Percentiles rank a stretch among this genome's conserved stretches.
These are phyloP conservation scores for Paracoccidioides lutzii DNA, from an alignment of 2,329 filamentous ascomycete genomes.

Conservation along the genomic window DNA sequence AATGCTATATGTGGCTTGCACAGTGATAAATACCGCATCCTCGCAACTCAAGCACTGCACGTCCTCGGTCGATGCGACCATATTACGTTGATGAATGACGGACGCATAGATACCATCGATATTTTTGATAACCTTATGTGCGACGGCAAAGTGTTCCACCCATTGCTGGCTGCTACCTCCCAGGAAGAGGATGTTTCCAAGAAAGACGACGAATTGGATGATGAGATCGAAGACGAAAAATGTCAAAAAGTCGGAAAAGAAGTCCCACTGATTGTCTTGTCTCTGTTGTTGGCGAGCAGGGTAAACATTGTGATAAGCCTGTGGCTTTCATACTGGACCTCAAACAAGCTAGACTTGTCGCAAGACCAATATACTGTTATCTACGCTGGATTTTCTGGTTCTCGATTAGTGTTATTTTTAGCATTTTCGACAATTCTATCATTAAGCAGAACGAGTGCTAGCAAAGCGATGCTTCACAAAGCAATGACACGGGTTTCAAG, in stretches of 20 bases:
- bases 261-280: slow-evolving; percentile 44
- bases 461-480: slow-evolving; percentile 65
- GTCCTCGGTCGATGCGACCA: slow-evolving; percentile 82
- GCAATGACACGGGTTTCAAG: slow-evolving; percentile 64
- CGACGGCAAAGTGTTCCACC: slow-evolving; percentile 62
- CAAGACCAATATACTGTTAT: slow-evolving; percentile 57
- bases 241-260: slow-evolving; percentile 30
- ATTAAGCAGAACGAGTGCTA: slow-evolving; percentile 65
- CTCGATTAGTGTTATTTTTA: slow-evolving; percentile 66
- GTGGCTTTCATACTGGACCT: slow-evolving; percentile 93
- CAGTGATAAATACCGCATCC: slow-evolving; percentile 74
- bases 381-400: slow-evolving; percentile 57
- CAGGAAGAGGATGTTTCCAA: slow-evolving; percentile 43
- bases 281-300: slow-evolving; percentile 62
- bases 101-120: slow-evolving; percentile 69
- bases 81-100: slow-evolving; percentile 85
- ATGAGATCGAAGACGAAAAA: slow-evolving; percentile 36
- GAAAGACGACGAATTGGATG: slow-evolving; percentile 37
- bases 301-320: slow-evolving; percentile 78
- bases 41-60: slow-evolving; percentile 92
- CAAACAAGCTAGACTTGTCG: slow-evolving; percentile 54
- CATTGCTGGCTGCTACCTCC: slow-evolving; percentile 68
- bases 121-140: slow-evolving; percentile 82
- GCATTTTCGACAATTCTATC: slow-evolving; percentile 66
- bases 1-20: slow-evolving; percentile 83